phyloP scores from a whole-genome alignment of 78 protist genomes.

The Dictyostelium capitatum region DNA sequence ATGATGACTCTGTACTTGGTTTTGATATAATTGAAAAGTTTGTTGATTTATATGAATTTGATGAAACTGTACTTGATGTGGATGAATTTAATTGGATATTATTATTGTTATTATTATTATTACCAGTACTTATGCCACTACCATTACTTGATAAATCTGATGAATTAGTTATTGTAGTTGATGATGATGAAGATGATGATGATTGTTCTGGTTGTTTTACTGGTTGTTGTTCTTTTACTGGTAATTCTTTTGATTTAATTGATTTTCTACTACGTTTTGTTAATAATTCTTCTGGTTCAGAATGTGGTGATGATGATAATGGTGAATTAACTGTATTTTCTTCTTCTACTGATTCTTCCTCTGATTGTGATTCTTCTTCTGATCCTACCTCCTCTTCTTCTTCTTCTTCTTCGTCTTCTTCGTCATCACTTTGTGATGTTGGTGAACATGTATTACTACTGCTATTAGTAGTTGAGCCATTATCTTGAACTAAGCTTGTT shows the following conservation, averaged over 20 bases:
- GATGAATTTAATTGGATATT: background rate
- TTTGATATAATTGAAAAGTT: background rate
- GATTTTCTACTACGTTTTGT: background rate
- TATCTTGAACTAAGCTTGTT: background rate
- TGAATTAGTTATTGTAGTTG: background rate
- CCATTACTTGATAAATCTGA: background rate
- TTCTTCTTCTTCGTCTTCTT: background rate
- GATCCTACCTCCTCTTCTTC: too few species aligned
- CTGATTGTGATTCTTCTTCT: too few species aligned
- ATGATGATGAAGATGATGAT: background rate
- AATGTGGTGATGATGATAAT: conserved; percentile 25
- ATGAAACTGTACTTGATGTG: conserved; percentile 1
- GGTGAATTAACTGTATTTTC: background rate
- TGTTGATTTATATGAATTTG: conserved; percentile 5
- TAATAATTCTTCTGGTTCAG: conserved; percentile 51
- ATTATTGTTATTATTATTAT: background rate
- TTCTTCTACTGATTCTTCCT: too few species aligned
- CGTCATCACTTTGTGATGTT: background rate
- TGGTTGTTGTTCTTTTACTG: background rate
- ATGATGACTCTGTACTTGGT: conserved; percentile 37
- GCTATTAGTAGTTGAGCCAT: conserved; percentile 1
- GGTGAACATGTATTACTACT: conserved; percentile 6
- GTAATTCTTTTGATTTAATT: background rate
- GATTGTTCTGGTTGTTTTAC: background rate
- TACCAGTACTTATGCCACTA: background rate